Percentiles rank a stretch among this genome's conserved stretches.
Conservation (phyloP, 192 early-diverging fungal genomes). For the Coemansia sp. region DNA sequence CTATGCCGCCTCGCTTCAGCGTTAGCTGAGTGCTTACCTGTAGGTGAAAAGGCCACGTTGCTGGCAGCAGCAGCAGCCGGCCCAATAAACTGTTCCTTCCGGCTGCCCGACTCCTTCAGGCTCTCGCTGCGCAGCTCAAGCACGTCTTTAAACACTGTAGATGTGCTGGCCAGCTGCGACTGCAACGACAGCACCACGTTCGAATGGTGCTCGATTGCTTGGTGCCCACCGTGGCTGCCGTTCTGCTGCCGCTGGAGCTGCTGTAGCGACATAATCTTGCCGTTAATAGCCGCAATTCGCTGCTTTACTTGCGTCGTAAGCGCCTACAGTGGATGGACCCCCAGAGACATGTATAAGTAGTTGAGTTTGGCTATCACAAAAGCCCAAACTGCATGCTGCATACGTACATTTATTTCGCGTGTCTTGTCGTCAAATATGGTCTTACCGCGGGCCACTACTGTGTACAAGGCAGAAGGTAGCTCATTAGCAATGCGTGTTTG, state of each 20-base stretch:
- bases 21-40: conserved; percentile 23
- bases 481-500: background rate
- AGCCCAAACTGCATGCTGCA: background rate
- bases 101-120: conserved; percentile 86
- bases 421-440: conserved; percentile 97
- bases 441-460: conserved; percentile 83
- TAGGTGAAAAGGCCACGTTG: conserved; percentile 18
- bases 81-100: conserved; percentile 88
- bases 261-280: conserved; percentile 89
- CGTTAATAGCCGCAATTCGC: conserved; percentile 92
- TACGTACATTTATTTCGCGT: conserved; percentile 82
- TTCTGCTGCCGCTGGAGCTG: conserved; percentile 54
- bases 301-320: conserved; percentile 91
- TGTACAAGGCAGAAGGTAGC: conserved; percentile 13
- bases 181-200: conserved; percentile 93
- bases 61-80: conserved; percentile 22
- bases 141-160: conserved; percentile 89
- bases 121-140: conserved; percentile 95
- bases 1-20: too few relatives aligned
- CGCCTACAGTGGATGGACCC: conserved; percentile 55
- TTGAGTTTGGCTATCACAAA: background rate
- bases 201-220: conserved; percentile 85
- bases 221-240: conserved; percentile 62
- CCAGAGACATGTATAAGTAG: background rate
- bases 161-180: conserved; percentile 87